Evolutionary conservation across 2,329 filamentous ascomycete species (phyloP).

Genomic region (Nemania serpens): DNA sequence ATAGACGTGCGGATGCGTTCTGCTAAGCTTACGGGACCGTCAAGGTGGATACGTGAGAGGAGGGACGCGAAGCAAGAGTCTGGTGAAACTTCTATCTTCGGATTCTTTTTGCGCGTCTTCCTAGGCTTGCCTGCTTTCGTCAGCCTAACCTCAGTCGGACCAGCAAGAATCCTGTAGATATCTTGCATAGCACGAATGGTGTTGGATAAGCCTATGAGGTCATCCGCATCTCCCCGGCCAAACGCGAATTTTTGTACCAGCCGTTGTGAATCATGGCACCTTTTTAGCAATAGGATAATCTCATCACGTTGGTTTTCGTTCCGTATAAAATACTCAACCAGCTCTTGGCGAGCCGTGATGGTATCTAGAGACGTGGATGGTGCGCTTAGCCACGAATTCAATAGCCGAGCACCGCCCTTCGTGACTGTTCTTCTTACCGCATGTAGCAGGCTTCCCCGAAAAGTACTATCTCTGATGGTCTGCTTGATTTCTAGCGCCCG

Average conservation of each 20-base stretch:
- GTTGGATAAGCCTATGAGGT: slow-evolving; percentile 79
- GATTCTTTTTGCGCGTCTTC: background rate
- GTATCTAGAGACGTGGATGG: slow-evolving; percentile 84
- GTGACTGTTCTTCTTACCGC: slow-evolving; percentile 89
- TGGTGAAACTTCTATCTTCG: slow-evolving; percentile 12
- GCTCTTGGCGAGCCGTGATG: slow-evolving; percentile 79
- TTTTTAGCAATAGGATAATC: slow-evolving; percentile 68
- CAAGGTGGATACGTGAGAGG: slow-evolving; percentile 63
- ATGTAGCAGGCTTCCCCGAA: slow-evolving; percentile 85
- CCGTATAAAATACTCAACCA: slow-evolving; percentile 76
- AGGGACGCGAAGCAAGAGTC: slow-evolving; percentile 35
- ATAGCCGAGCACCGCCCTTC: slow-evolving; percentile 82
- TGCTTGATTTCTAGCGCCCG: slow-evolving; percentile 85
- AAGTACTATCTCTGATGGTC: slow-evolving; percentile 79
- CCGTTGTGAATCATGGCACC: slow-evolving; percentile 84
- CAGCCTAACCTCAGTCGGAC: slow-evolving; percentile 25
- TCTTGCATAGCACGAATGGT: slow-evolving; percentile 77
- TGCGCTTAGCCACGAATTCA: slow-evolving; percentile 85
- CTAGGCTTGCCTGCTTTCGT: background rate
- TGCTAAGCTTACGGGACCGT: slow-evolving; percentile 70
- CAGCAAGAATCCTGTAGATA: slow-evolving; percentile 57
- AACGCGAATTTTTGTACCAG: slow-evolving; percentile 93
- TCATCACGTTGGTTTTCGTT: slow-evolving; percentile 71
- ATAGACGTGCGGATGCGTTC: slow-evolving; percentile 75
- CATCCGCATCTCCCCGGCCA: slow-evolving; percentile 88